Evolutionary conservation across 2,329 filamentous ascomycete genomes (phyloP).

Genomic region (Elsinoe necatrix): DNA sequence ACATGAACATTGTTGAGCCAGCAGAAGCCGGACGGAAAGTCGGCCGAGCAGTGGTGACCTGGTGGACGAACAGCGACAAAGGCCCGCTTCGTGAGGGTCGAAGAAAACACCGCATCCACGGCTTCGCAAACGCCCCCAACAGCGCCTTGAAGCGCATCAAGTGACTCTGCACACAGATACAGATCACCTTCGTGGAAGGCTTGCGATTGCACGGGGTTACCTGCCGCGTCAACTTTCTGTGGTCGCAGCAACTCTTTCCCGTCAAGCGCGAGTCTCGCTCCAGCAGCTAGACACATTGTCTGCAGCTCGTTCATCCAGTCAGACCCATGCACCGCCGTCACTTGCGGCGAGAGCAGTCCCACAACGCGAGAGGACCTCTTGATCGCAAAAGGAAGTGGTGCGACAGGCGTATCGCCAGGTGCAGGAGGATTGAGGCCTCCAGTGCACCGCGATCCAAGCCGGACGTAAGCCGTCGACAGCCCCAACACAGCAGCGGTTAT

Average conservation of each 20-base stretch:
- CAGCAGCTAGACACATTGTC: conserved; percentile 73
- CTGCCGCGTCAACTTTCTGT: conserved; percentile 19
- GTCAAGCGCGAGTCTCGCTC: conserved; percentile 64
- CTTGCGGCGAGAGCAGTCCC: conserved; percentile 62
- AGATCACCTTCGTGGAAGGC: conserved; percentile 81
- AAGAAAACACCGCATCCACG: conserved; percentile 68
- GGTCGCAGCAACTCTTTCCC: conserved; percentile 66
- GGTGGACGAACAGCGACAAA: conserved; percentile 91
- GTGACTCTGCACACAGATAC: conserved; percentile 79
- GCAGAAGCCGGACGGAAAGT: conserved; percentile 89
- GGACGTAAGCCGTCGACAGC: conserved; percentile 77
- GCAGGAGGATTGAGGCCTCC: conserved; percentile 61
- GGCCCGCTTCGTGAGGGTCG: conserved; percentile 47
- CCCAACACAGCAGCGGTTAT: conserved; percentile 78
- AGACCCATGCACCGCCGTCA: conserved; percentile 82
- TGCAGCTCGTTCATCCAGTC: conserved; percentile 93
- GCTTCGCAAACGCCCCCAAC: conserved; percentile 90
- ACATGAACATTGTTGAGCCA: conserved; percentile 99
- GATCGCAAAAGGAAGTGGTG: conserved; percentile 72
- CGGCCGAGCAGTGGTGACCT: conserved; percentile 87
- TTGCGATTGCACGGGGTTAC: conserved; percentile 47
- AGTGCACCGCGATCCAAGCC: conserved; percentile 71
- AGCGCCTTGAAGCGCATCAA: conserved; percentile 81
- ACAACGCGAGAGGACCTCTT: conserved; percentile 67
- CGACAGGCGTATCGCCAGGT: conserved; percentile 51